Percentiles rank a stretch among this genome's conserved stretches.
Conservation (phyloP, 2,329 filamentous ascomycete genomes). For the Conoideocrella luteorostrata region DNA sequence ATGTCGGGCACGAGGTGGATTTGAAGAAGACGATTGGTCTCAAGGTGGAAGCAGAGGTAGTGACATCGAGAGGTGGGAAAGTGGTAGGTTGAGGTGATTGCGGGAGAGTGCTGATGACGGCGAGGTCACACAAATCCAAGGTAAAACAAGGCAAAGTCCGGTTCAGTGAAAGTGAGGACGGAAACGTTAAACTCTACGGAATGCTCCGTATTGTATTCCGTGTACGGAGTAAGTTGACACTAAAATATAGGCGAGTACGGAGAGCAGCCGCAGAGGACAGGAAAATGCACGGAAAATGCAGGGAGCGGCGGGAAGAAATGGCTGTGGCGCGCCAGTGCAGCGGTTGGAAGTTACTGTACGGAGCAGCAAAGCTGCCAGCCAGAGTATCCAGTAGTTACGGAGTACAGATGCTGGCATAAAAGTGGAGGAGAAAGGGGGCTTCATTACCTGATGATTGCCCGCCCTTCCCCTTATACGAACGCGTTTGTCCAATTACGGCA, state of each 20-base stretch:
- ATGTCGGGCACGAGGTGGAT: not conserved
- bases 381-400: not conserved
- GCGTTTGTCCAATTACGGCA: not conserved
- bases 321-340: not conserved
- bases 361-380: not conserved
- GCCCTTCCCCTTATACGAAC: not conserved
- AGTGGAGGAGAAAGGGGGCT: constrained; percentile 3
- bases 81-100: not conserved
- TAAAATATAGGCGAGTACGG: not conserved
- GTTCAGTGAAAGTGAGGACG: no score
- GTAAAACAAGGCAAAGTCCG: no score
- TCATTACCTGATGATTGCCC: not conserved
- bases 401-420: no score
- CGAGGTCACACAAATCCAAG: no score
- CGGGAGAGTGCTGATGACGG: not conserved
- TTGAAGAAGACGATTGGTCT: not conserved
- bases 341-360: no score
- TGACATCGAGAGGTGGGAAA: constrained; percentile 6
- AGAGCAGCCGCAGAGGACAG: not conserved
- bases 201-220: no score
- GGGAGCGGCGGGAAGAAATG: not conserved
- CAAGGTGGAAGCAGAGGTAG: not conserved
- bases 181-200: no score
- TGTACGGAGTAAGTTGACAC: no score
- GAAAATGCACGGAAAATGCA: not conserved